These are phyloP conservation scores for Pleurotus cornucopiae DNA, from an alignment of 768 basidiomycete genomes.

Conservation along the genomic window DNA sequence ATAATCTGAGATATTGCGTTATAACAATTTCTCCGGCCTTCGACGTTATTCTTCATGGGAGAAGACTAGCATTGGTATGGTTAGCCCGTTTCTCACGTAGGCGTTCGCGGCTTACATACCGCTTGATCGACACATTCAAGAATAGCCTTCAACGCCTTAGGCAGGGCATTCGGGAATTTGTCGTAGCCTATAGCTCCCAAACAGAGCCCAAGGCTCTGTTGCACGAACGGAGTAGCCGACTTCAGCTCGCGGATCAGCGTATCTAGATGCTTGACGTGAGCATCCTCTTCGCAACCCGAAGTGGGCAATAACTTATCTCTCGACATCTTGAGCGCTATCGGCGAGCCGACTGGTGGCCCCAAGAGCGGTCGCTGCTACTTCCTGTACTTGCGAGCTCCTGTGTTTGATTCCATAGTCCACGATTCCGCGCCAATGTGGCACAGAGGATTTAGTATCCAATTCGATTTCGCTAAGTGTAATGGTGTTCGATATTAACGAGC, in stretches of 20 bases:
- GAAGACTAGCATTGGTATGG: slow-evolving; percentile 1
- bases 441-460: slow-evolving; percentile 32
- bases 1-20: slow-evolving; percentile 47
- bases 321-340: slow-evolving; percentile 59
- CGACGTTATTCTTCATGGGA: slow-evolving; percentile 25
- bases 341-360: slow-evolving; percentile 62
- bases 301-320: slow-evolving; percentile 59
- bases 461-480: slow-evolving; percentile 55
- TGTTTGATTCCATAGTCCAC: slow-evolving; percentile 73
- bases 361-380: slow-evolving; percentile 71
- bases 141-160: slow-evolving; percentile 53
- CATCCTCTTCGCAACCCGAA: slow-evolving; percentile 7
- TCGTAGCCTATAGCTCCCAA: slow-evolving; percentile 69
- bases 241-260: slow-evolving; percentile 66
- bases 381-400: slow-evolving; percentile 59
- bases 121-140: slow-evolving; percentile 49
- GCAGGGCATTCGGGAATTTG: slow-evolving; percentile 46
- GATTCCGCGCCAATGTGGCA: slow-evolving; percentile 63
- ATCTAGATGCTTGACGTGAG: slow-evolving; percentile 11
- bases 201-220: slow-evolving; percentile 70
- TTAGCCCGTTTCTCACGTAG: neutral
- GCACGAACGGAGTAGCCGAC: slow-evolving; percentile 44
- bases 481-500: slow-evolving; percentile 61
- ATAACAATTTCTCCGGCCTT: slow-evolving; percentile 37
- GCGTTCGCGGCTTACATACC: slow-evolving; percentile 34